These are phyloP conservation scores for Mycothermus thermophilus DNA, from an alignment of 495 filamentous ascomycete genomes.

Conservation along the genomic window DNA sequence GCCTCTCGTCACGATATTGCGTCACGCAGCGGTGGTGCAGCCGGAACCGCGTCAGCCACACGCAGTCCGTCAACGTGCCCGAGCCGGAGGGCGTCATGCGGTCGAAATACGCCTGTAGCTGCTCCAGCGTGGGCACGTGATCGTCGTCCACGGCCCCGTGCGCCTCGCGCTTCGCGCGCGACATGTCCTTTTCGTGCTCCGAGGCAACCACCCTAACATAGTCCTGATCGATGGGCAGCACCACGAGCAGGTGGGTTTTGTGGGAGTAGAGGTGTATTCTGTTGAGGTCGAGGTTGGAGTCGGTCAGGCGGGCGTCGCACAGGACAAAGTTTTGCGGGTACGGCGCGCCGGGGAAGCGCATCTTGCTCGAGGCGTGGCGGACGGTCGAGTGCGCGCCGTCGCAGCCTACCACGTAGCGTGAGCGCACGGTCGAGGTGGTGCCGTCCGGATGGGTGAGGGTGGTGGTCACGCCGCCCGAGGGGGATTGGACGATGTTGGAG, in stretches of 20 bases:
- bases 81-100: slow-evolving; percentile 18
- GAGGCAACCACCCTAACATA: slow-evolving; percentile 23
- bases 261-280: slow-evolving; percentile 16
- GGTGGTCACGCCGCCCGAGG: slow-evolving; percentile 20
- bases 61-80: slow-evolving; percentile 19
- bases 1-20: slow-evolving; percentile 21
- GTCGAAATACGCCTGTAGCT: slow-evolving; percentile 19
- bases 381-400: slow-evolving; percentile 34
- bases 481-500: slow-evolving; percentile 21
- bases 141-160: slow-evolving; percentile 11
- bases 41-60: slow-evolving; percentile 29
- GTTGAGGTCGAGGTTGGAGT: slow-evolving; percentile 18
- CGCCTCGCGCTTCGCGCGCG: no score
- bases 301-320: slow-evolving; percentile 26
- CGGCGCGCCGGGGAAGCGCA: slow-evolving; percentile 29
- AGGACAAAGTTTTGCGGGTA: slow-evolving; percentile 34
- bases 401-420: slow-evolving; percentile 32
- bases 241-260: slow-evolving; percentile 12
- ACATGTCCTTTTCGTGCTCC: no score
- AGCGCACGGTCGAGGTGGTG: slow-evolving; percentile 14
- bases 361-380: slow-evolving; percentile 21
- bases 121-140: slow-evolving; percentile 16
- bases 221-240: slow-evolving; percentile 26
- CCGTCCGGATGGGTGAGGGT: slow-evolving; percentile 13
- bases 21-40: slow-evolving; percentile 26